Base-by-base conservation (phyloP, 345 rosid species). In the Gossypioides kirkii region DNA sequence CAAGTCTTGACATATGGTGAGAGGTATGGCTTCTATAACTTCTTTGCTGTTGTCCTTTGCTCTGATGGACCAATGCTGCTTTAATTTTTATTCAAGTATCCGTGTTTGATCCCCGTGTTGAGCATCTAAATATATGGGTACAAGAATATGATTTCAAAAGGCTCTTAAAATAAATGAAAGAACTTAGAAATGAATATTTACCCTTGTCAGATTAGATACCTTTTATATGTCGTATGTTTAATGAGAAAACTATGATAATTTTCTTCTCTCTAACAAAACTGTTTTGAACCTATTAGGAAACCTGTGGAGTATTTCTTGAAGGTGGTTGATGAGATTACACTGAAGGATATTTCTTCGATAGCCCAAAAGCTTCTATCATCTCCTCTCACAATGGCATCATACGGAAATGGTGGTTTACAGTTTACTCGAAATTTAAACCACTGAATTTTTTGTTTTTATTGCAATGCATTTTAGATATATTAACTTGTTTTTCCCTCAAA, bases 371-470 rank as follows among this genome's bases (percentile, higher is more conserved):
- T 56, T 61, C 70, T 89, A 20, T 83, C 94, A 10, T 89, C 96
- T 22, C 94, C 96, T 47, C 84, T 95, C 65, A 89, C 99, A 3
- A 88, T 95, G 98, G 98, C 96, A n/a, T 80, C 99, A n/a, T 84
- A 86, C 20, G 96, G 97, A 77, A 89, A 92, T 22, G 99, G 99
- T 92, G 90, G 62, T 42, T 45, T 49, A 22, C 18, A 53, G 36
- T 38, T 58, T 23, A 38, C n/a, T 3, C 36, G 55, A 60, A 10
- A 12, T 10, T 54, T 22, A 12, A 58, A 2, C 10, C 23, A 13
- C 54, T 26, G 38, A 56, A 9, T 70, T 14, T 12, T 16, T 52
- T 42, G 53, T 25, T 49, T 49, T 69, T 36, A 52, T 53, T 52
- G 52, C 17, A 60, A 4, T 45, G 59, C 67, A n/a, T 26, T 54